Percentiles rank a stretch among this genome's conserved stretches.
These are phyloP conservation scores for Phytophthora cactorum DNA, from an alignment of 352 stramenopile species.

Conservation along the genomic window DNA sequence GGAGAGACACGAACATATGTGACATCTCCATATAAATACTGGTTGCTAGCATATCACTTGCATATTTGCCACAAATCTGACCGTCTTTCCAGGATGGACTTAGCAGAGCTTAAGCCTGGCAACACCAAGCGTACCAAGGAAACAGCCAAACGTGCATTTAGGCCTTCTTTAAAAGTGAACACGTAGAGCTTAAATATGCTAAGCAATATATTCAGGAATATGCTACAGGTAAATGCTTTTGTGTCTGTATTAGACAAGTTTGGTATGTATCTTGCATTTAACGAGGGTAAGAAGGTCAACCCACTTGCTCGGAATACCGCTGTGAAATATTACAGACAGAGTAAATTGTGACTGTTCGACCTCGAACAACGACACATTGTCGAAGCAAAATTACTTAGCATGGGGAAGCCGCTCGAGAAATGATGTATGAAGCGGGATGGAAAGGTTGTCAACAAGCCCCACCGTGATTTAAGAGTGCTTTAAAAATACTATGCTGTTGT, in stretches of 20 bases:
- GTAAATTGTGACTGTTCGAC: too few species aligned
- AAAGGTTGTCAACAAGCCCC: neutral
- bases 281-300: neutral
- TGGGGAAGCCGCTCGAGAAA: too few species aligned
- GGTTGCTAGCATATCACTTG: neutral
- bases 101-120: neutral
- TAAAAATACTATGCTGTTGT: neutral
- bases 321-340: too few species aligned
- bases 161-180: neutral
- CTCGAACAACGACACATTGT: too few species aligned
- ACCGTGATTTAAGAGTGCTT: neutral
- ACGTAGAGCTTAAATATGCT: neutral
- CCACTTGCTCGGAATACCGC: too few species aligned
- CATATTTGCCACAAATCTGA: neutral
- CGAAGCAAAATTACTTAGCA: too few species aligned
- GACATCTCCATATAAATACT: neutral
- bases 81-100: neutral
- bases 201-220: neutral
- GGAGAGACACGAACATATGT: neutral
- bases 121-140: neutral
- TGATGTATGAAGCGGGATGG: neutral
- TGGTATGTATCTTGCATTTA: neutral
- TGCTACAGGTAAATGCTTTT: neutral
- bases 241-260: too few species aligned
- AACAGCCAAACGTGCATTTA: neutral